phyloP scores from a whole-genome alignment of 1,284 basidiomycete genomes.

The Ganoderma resinaceum region DNA sequence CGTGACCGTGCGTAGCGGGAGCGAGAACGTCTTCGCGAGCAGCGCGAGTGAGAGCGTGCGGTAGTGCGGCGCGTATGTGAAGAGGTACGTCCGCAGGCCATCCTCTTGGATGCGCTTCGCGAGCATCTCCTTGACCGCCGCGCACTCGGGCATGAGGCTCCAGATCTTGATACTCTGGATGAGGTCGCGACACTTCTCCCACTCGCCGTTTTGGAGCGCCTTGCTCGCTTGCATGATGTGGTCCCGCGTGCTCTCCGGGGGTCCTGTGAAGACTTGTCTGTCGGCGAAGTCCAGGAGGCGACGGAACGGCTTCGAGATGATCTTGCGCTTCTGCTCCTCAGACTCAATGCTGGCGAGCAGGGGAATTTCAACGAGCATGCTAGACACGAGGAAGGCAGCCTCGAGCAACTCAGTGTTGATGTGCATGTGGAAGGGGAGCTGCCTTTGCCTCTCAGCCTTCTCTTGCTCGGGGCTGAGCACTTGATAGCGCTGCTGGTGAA shows the following conservation, averaged over 20 bases:
- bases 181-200: slow-evolving; percentile 94
- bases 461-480: slow-evolving; percentile 94
- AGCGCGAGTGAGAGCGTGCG: slow-evolving; percentile 88
- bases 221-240: slow-evolving; percentile 99
- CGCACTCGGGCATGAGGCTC: slow-evolving; percentile 92
- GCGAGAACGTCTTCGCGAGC: slow-evolving; percentile 88
- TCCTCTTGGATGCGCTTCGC: slow-evolving; percentile 98
- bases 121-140: slow-evolving; percentile 93
- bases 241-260: slow-evolving; percentile 97
- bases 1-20: slow-evolving; percentile 82
- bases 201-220: slow-evolving; percentile 95
- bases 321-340: slow-evolving; percentile 91
- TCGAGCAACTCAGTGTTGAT: slow-evolving; percentile 99
- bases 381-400: slow-evolving; percentile 96
- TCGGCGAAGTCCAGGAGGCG: slow-evolving; percentile 97
- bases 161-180: slow-evolving; percentile 98
- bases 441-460: slow-evolving; percentile 93
- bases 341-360: slow-evolving; percentile 93
- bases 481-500: slow-evolving; percentile 93
- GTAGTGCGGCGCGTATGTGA: slow-evolving; percentile 98
- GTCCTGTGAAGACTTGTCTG: slow-evolving; percentile 97
- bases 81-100: slow-evolving; percentile 95
- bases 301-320: slow-evolving; percentile 95
- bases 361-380: slow-evolving; percentile 98
- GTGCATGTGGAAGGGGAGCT: slow-evolving; percentile 99